Base-by-base conservation (phyloP, 202 grass and related monocot genomes). In the Hordeum pubiflorum region DNA sequence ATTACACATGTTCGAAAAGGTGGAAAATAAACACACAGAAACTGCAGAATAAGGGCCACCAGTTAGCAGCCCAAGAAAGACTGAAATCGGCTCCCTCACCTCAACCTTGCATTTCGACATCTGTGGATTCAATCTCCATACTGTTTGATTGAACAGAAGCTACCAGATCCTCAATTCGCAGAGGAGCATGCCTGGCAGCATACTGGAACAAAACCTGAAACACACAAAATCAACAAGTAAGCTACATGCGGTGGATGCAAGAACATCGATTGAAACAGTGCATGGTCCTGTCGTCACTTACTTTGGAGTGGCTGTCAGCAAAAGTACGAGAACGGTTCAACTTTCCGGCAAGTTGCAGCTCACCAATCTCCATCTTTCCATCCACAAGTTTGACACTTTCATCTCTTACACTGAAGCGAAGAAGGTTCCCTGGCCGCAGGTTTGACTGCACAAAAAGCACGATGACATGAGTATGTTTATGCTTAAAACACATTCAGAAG, bases 301-400 rank as follows among this genome's bases (percentile, higher is more conserved):
- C 95, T 91, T 98, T 98, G 7, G 95, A 98, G 75, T 93, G 88
- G 80, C 86, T 94, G 75, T 98, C 95, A 56, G 95, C 86, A 88
- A 93, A 94, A 68, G 77, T 87, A 23, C 92, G 90, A 67, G 80
- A 83, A 65, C 82, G 95, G 31, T 94, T 94, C 8, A 83, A 15
- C 83, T 82, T 93, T 40, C 82, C 90, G 18, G 91, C 82, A 79
- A 94, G 88, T 44, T 89, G 90, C 48, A 98, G 81, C 43, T 91
- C 69, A 52, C 84, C 26, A 7, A 94, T 87, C 48, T 91, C 88
- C 65, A 93, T 79, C 79, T 93, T 93, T 68, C 92, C 95, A 75
- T 94, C 92, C 74, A 87, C 84, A 77, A 97, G 84, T 79, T 83
- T 94, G 55, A 94, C 88, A 26, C 77, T 85, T 58, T 93, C 95